These are phyloP conservation scores for Penicillium sp. DNA, from an alignment of 2,329 filamentous ascomycete genomes.

Conservation along the genomic window DNA sequence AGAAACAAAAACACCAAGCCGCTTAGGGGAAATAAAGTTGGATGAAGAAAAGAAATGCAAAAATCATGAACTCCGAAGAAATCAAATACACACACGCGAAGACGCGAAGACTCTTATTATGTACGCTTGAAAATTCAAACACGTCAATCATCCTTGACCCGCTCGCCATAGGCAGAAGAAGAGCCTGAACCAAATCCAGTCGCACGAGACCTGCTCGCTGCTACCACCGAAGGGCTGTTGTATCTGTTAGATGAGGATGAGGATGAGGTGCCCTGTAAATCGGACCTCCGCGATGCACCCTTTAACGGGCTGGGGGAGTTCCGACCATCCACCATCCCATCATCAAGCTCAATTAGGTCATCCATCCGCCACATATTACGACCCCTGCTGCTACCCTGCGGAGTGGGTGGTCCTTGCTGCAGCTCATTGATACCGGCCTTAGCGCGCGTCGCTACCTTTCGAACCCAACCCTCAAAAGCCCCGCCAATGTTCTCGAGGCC, in stretches of 20 bases:
- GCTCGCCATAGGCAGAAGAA: conserved; percentile 17
- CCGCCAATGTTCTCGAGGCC: conserved; percentile 79
- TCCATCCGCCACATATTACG: conserved; percentile 32
- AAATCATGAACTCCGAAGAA: conserved; percentile 5
- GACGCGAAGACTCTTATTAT: conserved; percentile 20
- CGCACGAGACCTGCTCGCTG: conserved; percentile 38
- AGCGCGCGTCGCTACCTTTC: conserved; percentile 65
- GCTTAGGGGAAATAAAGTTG: conserved; percentile 9
- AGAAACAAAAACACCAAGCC: conserved; percentile 16
- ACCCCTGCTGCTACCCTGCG: conserved; percentile 21
- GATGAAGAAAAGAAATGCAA: conserved; percentile 10
- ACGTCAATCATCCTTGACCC: conserved; percentile 32
- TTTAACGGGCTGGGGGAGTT: conserved; percentile 19
- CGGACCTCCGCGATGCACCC: conserved; percentile 15
- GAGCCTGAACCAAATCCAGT: conserved; percentile 15
- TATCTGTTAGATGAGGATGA: conserved; percentile 27
- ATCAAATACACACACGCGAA: conserved; percentile 13
- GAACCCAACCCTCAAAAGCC: conserved; percentile 84
- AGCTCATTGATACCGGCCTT: conserved; percentile 41
- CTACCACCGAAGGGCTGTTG: conserved; percentile 23
- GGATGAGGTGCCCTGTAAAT: conserved; percentile 19
- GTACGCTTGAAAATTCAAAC: conserved; percentile 18
- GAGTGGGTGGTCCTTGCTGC: conserved; percentile 31
- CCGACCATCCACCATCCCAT: conserved; percentile 31
- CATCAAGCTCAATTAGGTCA: conserved; percentile 46